phyloP scores from a whole-genome alignment of 257 asterid species.

The Solanum piurae region DNA sequence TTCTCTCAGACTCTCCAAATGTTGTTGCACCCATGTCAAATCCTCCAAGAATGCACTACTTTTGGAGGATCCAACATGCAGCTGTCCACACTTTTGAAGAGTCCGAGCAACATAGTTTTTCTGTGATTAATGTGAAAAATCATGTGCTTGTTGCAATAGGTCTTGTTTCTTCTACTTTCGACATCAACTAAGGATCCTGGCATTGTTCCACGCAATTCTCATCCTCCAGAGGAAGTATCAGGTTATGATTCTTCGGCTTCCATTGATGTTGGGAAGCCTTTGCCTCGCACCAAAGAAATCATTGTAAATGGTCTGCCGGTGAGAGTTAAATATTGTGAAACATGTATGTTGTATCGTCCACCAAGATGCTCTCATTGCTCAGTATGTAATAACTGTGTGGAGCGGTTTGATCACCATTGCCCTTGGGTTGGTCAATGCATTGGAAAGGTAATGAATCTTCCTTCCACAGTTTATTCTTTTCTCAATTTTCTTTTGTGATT shows the following conservation, averaged over 20 bases:
- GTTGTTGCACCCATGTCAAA: background rate
- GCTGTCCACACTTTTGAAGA: background rate
- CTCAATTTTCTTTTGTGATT: background rate
- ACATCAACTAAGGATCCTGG: slow-evolving; percentile 82
- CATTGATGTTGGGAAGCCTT: slow-evolving; percentile 14
- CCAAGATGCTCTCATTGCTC: slow-evolving; percentile 91
- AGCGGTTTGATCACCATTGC: slow-evolving; percentile 82
- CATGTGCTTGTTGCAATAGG: background rate
- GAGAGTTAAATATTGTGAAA: slow-evolving; percentile 65
- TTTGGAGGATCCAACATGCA: background rate
- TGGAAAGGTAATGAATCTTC: slow-evolving; percentile 41
- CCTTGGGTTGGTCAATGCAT: slow-evolving; percentile 92
- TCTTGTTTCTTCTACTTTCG: slow-evolving; percentile 33
- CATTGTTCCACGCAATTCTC: slow-evolving; percentile 54
- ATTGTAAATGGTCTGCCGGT: slow-evolving; percentile 49
- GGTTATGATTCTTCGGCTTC: slow-evolving; percentile 24
- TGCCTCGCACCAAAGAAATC: slow-evolving; percentile 47
- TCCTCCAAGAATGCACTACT: background rate
- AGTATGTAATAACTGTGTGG: slow-evolving; percentile 70
- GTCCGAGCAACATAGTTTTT: background rate
- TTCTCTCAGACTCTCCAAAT: background rate
- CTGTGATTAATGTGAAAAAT: background rate
- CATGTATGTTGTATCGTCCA: slow-evolving; percentile 82
- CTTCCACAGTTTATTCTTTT: background rate
- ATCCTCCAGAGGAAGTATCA: slow-evolving; percentile 37